Evolutionary conservation across 148 eudicot genomes (phyloP).

Genomic region (Dysphania ambrosioides): DNA sequence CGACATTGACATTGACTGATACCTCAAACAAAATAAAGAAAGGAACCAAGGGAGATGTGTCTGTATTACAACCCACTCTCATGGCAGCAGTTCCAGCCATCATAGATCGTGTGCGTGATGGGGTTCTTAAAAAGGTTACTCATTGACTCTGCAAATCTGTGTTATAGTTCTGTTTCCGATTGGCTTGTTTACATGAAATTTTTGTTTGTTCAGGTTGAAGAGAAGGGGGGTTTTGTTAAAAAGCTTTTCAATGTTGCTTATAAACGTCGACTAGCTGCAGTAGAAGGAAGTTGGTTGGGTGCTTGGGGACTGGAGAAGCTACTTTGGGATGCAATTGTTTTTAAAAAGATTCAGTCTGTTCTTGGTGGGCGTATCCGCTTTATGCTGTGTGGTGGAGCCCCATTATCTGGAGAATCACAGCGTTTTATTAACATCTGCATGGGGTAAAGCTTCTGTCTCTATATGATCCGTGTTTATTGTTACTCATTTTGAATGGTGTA

Average conservation of each 20-base stretch:
- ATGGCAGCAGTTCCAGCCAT: conserved; percentile 98
- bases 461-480: not conserved
- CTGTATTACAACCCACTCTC: conserved; percentile 75
- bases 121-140: conserved; percentile 77
- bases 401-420: conserved; percentile 85
- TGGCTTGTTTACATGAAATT: conserved; percentile 8
- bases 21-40: conserved; percentile 87
- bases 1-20: conserved; percentile 85
- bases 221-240: conserved; percentile 65
- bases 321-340: conserved; percentile 74
- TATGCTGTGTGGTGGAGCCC: conserved; percentile 99
- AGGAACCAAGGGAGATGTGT: conserved; percentile 93
- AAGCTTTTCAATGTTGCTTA: conserved; percentile 66
- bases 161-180: not conserved
- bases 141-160: not conserved
- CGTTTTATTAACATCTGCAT: conserved; percentile 91
- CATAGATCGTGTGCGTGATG: conserved; percentile 91
- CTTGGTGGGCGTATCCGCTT: conserved; percentile 88
- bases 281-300: conserved; percentile 94
- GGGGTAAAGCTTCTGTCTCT: conserved; percentile 54
- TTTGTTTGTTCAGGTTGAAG: conserved; percentile 56
- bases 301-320: conserved; percentile 81
- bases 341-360: conserved; percentile 62
- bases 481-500: not conserved
- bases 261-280: conserved; percentile 70